These are phyloP conservation scores for Lophiostoma macrostomum DNA, from an alignment of 495 filamentous ascomycete genomes.

Conservation along the genomic window DNA sequence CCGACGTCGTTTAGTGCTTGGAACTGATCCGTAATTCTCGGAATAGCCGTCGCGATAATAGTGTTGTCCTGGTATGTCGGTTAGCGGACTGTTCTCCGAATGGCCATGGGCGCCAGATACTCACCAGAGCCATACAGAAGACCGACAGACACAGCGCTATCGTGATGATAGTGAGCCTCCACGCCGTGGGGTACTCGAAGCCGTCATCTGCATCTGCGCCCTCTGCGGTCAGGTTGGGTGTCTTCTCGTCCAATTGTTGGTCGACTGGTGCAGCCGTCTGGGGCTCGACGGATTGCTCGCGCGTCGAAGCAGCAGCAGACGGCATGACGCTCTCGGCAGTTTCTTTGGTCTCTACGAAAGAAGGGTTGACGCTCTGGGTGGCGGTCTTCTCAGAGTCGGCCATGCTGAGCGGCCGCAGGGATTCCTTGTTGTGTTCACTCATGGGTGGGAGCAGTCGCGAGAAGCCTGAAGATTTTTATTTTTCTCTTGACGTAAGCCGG, in stretches of 20 bases:
- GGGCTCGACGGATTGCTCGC: slow-evolving; percentile 3
- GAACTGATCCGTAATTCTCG: slow-evolving; percentile 78
- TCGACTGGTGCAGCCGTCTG: not conserved
- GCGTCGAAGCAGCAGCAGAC: slow-evolving; percentile 5
- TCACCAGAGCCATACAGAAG: slow-evolving; percentile 63
- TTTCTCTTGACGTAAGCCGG: too few species aligned
- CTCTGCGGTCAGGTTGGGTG: slow-evolving; percentile 5
- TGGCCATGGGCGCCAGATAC: slow-evolving; percentile 16
- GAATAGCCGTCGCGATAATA: slow-evolving; percentile 82
- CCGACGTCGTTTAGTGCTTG: slow-evolving; percentile 71
- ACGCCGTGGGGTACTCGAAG: slow-evolving; percentile 48
- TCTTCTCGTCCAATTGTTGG: slow-evolving; percentile 3
- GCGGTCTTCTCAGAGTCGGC: slow-evolving; percentile 29
- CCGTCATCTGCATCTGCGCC: slow-evolving; percentile 43
- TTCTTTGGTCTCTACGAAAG: slow-evolving; percentile 26
- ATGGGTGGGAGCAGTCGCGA: slow-evolving; percentile 7
- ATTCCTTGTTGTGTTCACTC: slow-evolving; percentile 13
- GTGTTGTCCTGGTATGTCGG: slow-evolving; percentile 54
- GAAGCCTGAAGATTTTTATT: too few species aligned
- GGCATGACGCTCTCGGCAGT: slow-evolving; percentile 1
- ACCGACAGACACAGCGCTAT: slow-evolving; percentile 60
- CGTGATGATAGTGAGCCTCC: slow-evolving; percentile 56
- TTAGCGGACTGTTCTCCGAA: slow-evolving; percentile 10
- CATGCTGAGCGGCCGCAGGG: slow-evolving; percentile 19
- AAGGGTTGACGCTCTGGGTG: slow-evolving; percentile 22